Conservation (phyloP, 495 filamentous ascomycete species). For the Oidiodendron maius region DNA sequence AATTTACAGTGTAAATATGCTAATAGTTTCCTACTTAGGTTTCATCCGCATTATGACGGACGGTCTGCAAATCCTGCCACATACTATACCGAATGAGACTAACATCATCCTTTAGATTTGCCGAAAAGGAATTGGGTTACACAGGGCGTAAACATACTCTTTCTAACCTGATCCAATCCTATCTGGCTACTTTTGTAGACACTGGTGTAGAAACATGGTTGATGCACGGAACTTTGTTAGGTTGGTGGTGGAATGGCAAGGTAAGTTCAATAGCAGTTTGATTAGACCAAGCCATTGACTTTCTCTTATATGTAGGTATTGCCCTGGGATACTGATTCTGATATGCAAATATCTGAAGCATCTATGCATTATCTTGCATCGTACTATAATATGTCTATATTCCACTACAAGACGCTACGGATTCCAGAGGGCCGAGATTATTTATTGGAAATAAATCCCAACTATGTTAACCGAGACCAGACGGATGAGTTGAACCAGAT, state of each 20-base stretch:
- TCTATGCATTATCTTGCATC: conserved; percentile 58
- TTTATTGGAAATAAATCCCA: conserved; percentile 75
- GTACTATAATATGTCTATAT: conserved; percentile 58
- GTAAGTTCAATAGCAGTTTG: conserved; percentile 41
- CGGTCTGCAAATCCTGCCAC: conserved; percentile 45
- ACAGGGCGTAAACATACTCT: conserved; percentile 35
- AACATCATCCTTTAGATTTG: conserved; percentile 35
- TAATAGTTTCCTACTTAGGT: conserved; percentile 29
- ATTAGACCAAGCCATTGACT: neutral
- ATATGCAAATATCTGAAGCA: conserved; percentile 65
- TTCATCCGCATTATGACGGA: conserved; percentile 58
- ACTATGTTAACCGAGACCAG: conserved; percentile 50
- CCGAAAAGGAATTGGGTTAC: conserved; percentile 36
- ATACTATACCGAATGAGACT: neutral
- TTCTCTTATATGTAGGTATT: conserved; percentile 53
- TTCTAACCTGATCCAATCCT: conserved; percentile 61
- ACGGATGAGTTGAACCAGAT: conserved; percentile 73
- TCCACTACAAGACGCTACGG: conserved; percentile 43
- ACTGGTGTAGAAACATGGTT: conserved; percentile 77
- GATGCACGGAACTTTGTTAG: conserved; percentile 78
- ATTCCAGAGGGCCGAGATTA: conserved; percentile 50
- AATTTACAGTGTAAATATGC: neutral
- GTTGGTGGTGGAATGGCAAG: conserved; percentile 89
- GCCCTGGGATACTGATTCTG: conserved; percentile 83
- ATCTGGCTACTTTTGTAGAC: conserved; percentile 58